These are phyloP conservation scores for Camellia sinensis DNA, from an alignment of 148 eudicot genomes.

Conservation along the genomic window DNA sequence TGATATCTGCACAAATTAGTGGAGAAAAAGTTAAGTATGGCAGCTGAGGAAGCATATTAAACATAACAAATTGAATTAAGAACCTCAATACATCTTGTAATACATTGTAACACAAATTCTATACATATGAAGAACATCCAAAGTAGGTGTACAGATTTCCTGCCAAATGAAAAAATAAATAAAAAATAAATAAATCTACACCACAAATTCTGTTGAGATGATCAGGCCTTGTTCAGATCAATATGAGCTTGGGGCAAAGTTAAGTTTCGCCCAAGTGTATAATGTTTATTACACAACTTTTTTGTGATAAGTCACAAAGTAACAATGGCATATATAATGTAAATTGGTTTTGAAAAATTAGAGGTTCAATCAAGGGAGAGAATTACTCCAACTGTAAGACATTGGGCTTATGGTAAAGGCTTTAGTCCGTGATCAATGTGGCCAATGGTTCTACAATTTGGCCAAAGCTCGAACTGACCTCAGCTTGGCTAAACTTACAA, in stretches of 20 bases:
- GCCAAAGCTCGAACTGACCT: background rate
- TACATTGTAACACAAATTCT: background rate
- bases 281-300: background rate
- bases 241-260: background rate
- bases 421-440: background rate
- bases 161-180: background rate
- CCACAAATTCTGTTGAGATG: background rate
- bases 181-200: background rate
- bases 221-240: background rate
- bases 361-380: no score
- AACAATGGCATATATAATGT: background rate
- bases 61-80: slow-evolving; percentile 6
- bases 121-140: background rate
- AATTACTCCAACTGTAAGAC: background rate
- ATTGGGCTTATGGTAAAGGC: background rate
- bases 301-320: background rate
- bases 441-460: background rate
- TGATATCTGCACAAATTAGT: slow-evolving; percentile 61
- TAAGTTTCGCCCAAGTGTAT: background rate
- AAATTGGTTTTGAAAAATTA: background rate
- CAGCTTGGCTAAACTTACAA: background rate
- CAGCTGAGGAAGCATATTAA: background rate
- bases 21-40: slow-evolving; percentile 9
- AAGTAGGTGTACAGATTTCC: background rate
- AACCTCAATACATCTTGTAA: background rate